Conservation (phyloP, 305 asterid species). For the Fraxinus latifolia region DNA sequence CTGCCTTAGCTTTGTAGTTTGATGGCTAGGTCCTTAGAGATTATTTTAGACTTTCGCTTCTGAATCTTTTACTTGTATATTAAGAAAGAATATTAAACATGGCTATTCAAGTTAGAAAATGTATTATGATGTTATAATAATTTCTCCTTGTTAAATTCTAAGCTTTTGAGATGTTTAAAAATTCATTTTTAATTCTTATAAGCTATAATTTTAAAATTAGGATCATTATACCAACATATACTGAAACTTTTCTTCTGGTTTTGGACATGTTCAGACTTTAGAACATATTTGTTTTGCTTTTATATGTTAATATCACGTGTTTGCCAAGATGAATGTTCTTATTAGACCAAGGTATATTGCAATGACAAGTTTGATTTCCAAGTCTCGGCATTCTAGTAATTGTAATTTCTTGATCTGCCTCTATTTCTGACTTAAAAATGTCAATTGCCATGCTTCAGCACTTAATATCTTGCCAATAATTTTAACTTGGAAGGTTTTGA, state of each 20-base stretch:
- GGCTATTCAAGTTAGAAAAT: background rate
- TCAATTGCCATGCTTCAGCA: constrained; percentile 5
- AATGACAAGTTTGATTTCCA: constrained; percentile 1
- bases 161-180: background rate
- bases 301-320: background rate
- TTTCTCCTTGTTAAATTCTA: background rate
- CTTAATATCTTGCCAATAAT: background rate
- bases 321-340: background rate
- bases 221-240: background rate
- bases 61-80: background rate
- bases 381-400: constrained; percentile 8
- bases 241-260: background rate
- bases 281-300: constrained; percentile 4
- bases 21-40: background rate
- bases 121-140: background rate
- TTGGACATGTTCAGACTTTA: background rate
- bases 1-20: background rate
- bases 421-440: background rate
- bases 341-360: constrained; percentile 4
- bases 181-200: background rate
- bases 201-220: background rate
- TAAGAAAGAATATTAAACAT: background rate
- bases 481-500: background rate
- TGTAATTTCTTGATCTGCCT: constrained; percentile 16
- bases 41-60: background rate